Evolutionary conservation across 2,329 filamentous ascomycete genomes (phyloP).

Genomic region (Cadophora malorum): DNA sequence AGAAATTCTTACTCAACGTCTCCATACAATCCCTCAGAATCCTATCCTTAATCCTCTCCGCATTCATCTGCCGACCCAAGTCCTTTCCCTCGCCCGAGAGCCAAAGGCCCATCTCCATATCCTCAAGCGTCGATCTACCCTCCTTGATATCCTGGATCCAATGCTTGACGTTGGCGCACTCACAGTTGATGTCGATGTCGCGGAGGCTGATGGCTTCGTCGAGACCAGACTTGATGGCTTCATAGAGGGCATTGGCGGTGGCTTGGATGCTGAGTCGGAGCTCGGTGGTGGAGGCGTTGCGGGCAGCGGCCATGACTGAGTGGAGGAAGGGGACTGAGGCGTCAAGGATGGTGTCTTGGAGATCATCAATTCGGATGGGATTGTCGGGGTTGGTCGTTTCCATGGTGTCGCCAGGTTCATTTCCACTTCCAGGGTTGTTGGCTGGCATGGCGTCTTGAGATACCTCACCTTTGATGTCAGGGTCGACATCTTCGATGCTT

Average conservation of each 20-base stretch:
- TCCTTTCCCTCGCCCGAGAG: not conserved
- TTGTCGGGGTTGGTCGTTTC: not conserved
- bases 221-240: not conserved
- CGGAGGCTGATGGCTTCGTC: not conserved
- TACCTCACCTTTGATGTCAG: not conserved
- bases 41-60: not conserved
- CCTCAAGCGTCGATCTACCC: not conserved
- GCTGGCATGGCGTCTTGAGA: not conserved
- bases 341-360: not conserved
- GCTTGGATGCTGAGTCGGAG: not conserved
- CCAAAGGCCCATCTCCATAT: not conserved
- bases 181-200: not conserved
- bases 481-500: too few relatives aligned
- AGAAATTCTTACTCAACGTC: not conserved
- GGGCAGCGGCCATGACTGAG: not conserved
- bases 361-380: not conserved
- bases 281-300: not conserved
- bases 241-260: not conserved
- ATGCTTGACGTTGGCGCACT: not conserved
- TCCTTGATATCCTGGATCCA: constrained; percentile 6
- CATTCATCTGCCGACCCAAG: not conserved
- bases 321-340: not conserved
- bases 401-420: too few relatives aligned
- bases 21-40: not conserved
- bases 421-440: not conserved